phyloP scores from a whole-genome alignment of 2,329 filamentous ascomycete species.

The Colletotrichum sojae region DNA sequence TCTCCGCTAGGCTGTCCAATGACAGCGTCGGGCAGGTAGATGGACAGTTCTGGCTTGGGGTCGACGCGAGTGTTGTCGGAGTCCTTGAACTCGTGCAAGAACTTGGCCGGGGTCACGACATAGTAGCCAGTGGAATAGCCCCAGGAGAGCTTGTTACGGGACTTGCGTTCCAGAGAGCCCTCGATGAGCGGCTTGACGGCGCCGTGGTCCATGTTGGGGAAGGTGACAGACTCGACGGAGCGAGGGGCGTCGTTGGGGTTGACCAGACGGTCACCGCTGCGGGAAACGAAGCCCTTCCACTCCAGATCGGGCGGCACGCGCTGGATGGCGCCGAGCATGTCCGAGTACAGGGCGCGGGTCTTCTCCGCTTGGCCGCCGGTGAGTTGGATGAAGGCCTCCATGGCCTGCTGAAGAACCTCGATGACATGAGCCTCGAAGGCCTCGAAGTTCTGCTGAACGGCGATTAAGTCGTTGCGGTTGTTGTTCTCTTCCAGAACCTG shows the following conservation, averaged over 20 bases:
- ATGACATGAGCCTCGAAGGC: conserved; percentile 91
- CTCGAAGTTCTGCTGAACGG: conserved; percentile 91
- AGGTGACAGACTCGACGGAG: conserved; percentile 79
- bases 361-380: conserved; percentile 86
- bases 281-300: conserved; percentile 86
- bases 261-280: conserved; percentile 80
- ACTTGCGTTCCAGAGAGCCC: conserved; percentile 91
- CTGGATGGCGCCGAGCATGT: conserved; percentile 85
- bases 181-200: conserved; percentile 88
- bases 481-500: conserved; percentile 97
- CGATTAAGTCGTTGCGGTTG: conserved; percentile 90
- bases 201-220: conserved; percentile 89
- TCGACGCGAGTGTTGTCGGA: conserved; percentile 81
- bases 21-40: conserved; percentile 92
- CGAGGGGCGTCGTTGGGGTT: conserved; percentile 83
- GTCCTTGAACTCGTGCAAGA: conserved; percentile 96
- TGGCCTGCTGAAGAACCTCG: conserved; percentile 83
- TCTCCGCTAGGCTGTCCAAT: conserved; percentile 80
- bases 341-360: conserved; percentile 83
- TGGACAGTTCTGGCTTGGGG: conserved; percentile 85
- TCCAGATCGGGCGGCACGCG: conserved; percentile 88
- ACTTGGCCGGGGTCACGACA: conserved; percentile 89
- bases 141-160: conserved; percentile 84
- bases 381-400: conserved; percentile 87
- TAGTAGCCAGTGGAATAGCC: conserved; percentile 89